Percentiles rank a stretch among this genome's conserved stretches.
Evolutionary conservation across 495 filamentous ascomycete species (phyloP).

Genomic region (Penicillium pulvis): DNA sequence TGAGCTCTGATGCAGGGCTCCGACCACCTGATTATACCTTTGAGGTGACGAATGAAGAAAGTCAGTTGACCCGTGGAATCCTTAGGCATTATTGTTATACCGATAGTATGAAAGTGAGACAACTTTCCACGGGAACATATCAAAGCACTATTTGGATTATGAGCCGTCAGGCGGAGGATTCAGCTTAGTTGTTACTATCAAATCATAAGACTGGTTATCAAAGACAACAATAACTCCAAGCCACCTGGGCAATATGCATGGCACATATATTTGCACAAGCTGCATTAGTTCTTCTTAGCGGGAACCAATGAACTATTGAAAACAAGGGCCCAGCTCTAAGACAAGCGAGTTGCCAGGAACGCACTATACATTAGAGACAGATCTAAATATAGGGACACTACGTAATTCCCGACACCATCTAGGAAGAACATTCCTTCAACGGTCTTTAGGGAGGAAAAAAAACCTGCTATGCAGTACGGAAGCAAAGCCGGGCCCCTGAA

Average conservation of each 20-base stretch:
- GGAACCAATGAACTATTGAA: no score
- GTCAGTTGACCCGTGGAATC: slow-evolving; percentile 34
- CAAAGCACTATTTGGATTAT: no score
- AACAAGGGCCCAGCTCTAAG: no score
- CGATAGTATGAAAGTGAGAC: neutral
- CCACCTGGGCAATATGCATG: no score
- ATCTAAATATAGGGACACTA: neutral
- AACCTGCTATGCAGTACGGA: neutral
- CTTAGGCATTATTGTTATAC: neutral
- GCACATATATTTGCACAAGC: no score
- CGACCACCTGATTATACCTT: slow-evolving; percentile 43
- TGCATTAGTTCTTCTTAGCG: no score
- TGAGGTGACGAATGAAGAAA: slow-evolving; percentile 40
- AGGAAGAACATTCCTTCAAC: neutral
- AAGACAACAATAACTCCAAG: no score
- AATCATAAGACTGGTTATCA: no score
- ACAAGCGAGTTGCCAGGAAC: neutral
- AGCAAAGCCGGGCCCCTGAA: slow-evolving; percentile 7
- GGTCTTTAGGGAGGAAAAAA: neutral
- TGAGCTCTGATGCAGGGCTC: slow-evolving; percentile 45
- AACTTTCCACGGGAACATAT: no score
- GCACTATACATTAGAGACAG: neutral
- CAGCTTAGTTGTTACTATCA: no score
- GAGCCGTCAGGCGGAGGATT: no score
- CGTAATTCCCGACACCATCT: neutral